Percentiles rank a stretch among this genome's conserved stretches.
Evolutionary conservation across 768 basidiomycete genomes (phyloP).

Genomic region (Boletus sp.): DNA sequence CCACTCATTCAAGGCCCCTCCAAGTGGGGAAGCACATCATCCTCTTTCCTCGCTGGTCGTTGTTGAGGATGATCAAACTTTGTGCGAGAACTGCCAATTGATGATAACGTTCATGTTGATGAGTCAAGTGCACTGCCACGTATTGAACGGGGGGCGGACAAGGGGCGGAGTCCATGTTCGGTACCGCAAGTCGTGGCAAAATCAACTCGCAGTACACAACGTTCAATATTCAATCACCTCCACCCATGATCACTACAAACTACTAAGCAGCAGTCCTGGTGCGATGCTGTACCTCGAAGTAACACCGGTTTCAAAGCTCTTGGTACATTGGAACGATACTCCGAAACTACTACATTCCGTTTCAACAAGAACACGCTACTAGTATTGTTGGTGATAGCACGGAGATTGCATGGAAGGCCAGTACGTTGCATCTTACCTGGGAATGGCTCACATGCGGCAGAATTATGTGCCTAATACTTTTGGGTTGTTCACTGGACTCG

Average conservation of each 20-base stretch:
- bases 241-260: not conserved
- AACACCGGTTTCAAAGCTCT: not conserved
- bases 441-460: too few relatives aligned
- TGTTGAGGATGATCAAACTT: not conserved
- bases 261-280: not conserved
- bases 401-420: not conserved
- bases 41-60: too few relatives aligned
- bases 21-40: too few relatives aligned
- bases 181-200: too few relatives aligned
- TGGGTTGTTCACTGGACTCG: not conserved
- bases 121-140: not conserved
- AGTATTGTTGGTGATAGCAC: not conserved
- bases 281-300: not conserved
- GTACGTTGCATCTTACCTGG: too few relatives aligned
- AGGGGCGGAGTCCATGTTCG: too few relatives aligned
- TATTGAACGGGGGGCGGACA: not conserved
- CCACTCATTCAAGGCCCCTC: too few relatives aligned
- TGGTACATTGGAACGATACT: not conserved
- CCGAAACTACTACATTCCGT: not conserved
- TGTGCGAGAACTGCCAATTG: not conserved
- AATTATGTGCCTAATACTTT: too few relatives aligned
- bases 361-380: not conserved
- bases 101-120: not conserved
- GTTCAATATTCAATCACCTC: not conserved
- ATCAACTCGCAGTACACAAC: not conserved